Conservation (phyloP, 768 basidiomycete species). For the Naganishia randhawae region DNA sequence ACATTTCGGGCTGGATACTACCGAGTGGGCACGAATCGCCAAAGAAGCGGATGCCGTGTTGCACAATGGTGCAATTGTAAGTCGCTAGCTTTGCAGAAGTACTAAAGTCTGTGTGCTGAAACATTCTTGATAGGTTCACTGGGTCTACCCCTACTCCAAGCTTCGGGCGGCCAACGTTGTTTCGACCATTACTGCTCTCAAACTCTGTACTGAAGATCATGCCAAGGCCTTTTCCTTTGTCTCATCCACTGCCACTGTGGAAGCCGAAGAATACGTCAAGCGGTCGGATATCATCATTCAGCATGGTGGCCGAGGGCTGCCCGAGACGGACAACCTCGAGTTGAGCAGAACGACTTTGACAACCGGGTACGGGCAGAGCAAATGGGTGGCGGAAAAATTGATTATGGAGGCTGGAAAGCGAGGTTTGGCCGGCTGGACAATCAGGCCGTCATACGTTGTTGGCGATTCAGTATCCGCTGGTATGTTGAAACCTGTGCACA, state of each 20-base stretch:
- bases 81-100: slow-evolving; percentile 49
- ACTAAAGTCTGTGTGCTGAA: neutral
- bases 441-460: slow-evolving; percentile 93
- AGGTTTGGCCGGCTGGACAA: slow-evolving; percentile 76
- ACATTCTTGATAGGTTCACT: slow-evolving; percentile 68
- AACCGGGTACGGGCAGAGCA: slow-evolving; percentile 93
- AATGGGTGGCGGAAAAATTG: slow-evolving; percentile 97
- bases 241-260: slow-evolving; percentile 91
- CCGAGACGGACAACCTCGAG: slow-evolving; percentile 83
- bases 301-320: slow-evolving; percentile 62
- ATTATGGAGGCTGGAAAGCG: slow-evolving; percentile 84
- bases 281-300: slow-evolving; percentile 67
- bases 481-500: slow-evolving; percentile 51
- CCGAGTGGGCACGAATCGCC: slow-evolving; percentile 65
- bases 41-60: slow-evolving; percentile 74
- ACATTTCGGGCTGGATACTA: slow-evolving; percentile 66
- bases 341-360: slow-evolving; percentile 70
- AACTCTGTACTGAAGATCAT: slow-evolving; percentile 65
- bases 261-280: slow-evolving; percentile 82
- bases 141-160: slow-evolving; percentile 97
- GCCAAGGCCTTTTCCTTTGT: slow-evolving; percentile 83
- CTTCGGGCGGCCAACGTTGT: slow-evolving; percentile 88
- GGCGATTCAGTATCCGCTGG: slow-evolving; percentile 85
- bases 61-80: slow-evolving; percentile 93
- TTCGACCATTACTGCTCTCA: slow-evolving; percentile 76